Evolutionary conservation across 345 rosid species (phyloP), one percentile per base, ranked within the genome.

Genomic region (Salix purpurea): DNA sequence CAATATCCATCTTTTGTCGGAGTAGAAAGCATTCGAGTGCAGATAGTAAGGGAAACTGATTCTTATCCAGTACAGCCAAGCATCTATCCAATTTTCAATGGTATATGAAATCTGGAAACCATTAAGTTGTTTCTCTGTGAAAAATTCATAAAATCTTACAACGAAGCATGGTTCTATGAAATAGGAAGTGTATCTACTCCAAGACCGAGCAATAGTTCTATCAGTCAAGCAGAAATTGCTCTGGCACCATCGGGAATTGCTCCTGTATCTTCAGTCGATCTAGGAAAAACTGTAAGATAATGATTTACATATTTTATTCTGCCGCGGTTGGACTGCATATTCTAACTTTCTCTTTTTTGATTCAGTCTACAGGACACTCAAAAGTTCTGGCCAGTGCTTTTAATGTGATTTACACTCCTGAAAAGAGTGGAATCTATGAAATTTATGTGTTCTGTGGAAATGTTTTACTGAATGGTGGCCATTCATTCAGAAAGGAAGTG

Each of bases 401-500:
- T 80, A 87, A 77, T 54, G 87, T 91, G 70, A 68, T 40, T 77
- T 93, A 85, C 81, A 86, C 83, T 70, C 93, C 98, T 66, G 87
- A 87, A 71, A 88, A 83, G 87, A 89, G 88, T 78, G 99, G 97
- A 65, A 78, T 74, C 18, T 93, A 88, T 75, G 83, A 84, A 68
- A 89, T 91, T 26, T 71, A 80, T 74, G 86, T 91, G 39, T 85
- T 87, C 16, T 87, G 92, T 46, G 97, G 92, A 81, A 91, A 91
- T 76, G 82, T 96, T 65, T 80, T 89, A 34, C 85, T 96, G 44
- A 90, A 91, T 84, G 86, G 87, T 61, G 94, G 96, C 61, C 87
- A 67, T 69, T 87, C 93, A 61, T 87, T 90, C 78, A 88, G 71
- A 80, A 91, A 87, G 87, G 94, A 91, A 88, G 97, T 91, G 30